These are phyloP conservation scores for Lojkania enalia DNA, from an alignment of 2,329 filamentous ascomycete species.

Conservation along the genomic window DNA sequence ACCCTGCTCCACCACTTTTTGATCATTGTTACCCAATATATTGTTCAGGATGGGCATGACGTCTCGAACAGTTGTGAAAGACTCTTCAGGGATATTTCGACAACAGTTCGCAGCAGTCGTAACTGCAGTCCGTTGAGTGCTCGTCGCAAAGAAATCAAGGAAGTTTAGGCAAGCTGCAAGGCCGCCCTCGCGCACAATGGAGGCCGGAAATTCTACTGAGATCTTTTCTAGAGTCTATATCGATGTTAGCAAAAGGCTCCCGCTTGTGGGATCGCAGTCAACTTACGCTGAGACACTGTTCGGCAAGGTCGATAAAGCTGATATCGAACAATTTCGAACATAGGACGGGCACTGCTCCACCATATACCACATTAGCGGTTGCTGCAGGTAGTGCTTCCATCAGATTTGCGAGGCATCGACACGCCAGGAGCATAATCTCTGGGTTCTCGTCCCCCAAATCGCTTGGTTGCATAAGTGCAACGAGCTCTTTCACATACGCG, in stretches of 20 bases:
- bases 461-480: constrained; percentile 86
- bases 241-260: constrained; percentile 7
- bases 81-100: constrained; percentile 92
- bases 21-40: constrained; percentile 88
- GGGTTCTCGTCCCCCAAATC: constrained; percentile 88
- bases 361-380: constrained; percentile 94
- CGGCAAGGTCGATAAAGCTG: constrained; percentile 93
- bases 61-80: constrained; percentile 86
- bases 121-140: constrained; percentile 93
- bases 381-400: constrained; percentile 96
- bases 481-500: constrained; percentile 91
- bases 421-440: constrained; percentile 96
- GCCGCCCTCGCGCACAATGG: constrained; percentile 93
- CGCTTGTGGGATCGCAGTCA: constrained; percentile 2
- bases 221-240: constrained; percentile 87
- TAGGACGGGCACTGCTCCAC: constrained; percentile 90
- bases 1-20: constrained; percentile 94
- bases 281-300: constrained; percentile 84
- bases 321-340: constrained; percentile 96
- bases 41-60: constrained; percentile 96
- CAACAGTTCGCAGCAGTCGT: constrained; percentile 98
- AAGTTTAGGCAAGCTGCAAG: constrained; percentile 94
- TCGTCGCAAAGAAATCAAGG: constrained; percentile 96
- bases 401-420: constrained; percentile 90
- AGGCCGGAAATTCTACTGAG: constrained; percentile 90